A percentile compares a stretch with the other conserved stretches of the same genome.
phyloP scores from a whole-genome alignment of 208 protist genomes.

The Trypanosoma cruzi region DNA sequence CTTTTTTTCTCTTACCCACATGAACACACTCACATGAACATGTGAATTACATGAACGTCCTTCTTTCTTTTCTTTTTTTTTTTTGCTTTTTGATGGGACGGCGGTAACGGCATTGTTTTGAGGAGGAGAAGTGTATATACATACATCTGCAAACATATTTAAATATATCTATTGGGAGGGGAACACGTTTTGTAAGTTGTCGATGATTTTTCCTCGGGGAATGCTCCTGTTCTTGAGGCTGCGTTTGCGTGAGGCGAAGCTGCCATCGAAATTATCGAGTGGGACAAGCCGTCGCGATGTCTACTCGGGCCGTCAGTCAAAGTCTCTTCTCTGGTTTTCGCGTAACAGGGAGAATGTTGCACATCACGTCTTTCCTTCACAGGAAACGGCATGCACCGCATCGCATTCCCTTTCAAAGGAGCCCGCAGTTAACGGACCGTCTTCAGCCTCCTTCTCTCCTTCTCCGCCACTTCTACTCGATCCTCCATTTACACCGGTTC shows the following conservation, averaged over 20 bases:
- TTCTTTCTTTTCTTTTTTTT: slow-evolving; percentile 2
- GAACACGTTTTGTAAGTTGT: too few relatives aligned
- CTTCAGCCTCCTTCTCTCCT: not conserved
- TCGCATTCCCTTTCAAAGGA: not conserved
- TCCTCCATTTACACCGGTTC: slow-evolving; percentile 51
- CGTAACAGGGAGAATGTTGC: not conserved
- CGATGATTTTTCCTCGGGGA: not conserved
- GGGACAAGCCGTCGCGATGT: not conserved
- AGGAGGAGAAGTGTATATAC: too few relatives aligned
- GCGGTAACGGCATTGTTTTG: too few relatives aligned
- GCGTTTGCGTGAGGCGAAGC: not conserved
- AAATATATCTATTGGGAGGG: not conserved
- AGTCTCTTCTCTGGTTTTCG: slow-evolving; percentile 3
- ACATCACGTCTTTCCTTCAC: not conserved
- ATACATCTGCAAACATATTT: not conserved
- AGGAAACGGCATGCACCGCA: not conserved
- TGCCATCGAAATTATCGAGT: not conserved
- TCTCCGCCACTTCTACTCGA: slow-evolving; percentile 39
- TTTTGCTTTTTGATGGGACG: not conserved
- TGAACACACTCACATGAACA: too few relatives aligned
- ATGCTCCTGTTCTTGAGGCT: not conserved
- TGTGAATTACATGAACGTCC: too few relatives aligned
- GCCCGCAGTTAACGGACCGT: not conserved
- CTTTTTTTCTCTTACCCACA: slow-evolving; percentile 16
- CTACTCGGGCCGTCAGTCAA: not conserved